phyloP scores from a whole-genome alignment of 257 asterid genomes.

The Lycium barbarum region DNA sequence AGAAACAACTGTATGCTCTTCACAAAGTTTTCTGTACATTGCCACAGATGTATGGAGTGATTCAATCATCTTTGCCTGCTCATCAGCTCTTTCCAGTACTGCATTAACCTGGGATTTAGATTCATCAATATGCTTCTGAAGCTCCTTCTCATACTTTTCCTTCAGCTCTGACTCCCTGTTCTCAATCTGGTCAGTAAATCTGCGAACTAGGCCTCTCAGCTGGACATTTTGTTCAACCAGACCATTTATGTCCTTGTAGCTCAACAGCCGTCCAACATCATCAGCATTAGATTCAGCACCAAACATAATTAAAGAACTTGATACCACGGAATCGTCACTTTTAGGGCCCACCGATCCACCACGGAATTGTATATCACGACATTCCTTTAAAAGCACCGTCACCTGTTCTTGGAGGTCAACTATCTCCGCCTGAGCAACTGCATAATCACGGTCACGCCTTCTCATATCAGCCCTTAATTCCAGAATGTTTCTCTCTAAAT shows the following conservation, averaged over 20 bases:
- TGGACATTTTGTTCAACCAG: constrained; percentile 90
- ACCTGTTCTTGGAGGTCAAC: constrained; percentile 91
- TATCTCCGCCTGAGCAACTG: constrained; percentile 70
- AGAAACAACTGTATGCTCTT: constrained; percentile 70
- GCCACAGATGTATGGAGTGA: constrained; percentile 94
- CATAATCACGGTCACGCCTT: constrained; percentile 82
- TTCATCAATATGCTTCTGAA: constrained; percentile 65
- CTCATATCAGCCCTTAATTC: constrained; percentile 81
- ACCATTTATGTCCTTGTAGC: constrained; percentile 88
- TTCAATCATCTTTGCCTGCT: constrained; percentile 85
- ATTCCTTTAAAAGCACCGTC: constrained; percentile 83
- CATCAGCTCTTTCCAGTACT: constrained; percentile 77
- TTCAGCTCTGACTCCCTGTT: constrained; percentile 72
- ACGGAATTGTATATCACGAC: constrained; percentile 92
- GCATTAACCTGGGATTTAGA: constrained; percentile 71
- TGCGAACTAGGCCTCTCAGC: constrained; percentile 70
- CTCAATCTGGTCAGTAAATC: constrained; percentile 76
- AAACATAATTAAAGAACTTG: constrained; percentile 39
- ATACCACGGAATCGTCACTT: constrained; percentile 39
- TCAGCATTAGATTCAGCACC: constrained; percentile 51
- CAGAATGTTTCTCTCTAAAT: constrained; percentile 60
- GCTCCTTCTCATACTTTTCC: constrained; percentile 76
- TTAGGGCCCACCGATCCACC: constrained; percentile 65
- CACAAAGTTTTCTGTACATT: constrained; percentile 84
- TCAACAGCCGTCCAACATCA: constrained; percentile 58